Evolutionary conservation across 805 yeast genomes (phyloP), one percentile per base, ranked within the genome.

Genomic region (Cyberlindnera meyerae): DNA sequence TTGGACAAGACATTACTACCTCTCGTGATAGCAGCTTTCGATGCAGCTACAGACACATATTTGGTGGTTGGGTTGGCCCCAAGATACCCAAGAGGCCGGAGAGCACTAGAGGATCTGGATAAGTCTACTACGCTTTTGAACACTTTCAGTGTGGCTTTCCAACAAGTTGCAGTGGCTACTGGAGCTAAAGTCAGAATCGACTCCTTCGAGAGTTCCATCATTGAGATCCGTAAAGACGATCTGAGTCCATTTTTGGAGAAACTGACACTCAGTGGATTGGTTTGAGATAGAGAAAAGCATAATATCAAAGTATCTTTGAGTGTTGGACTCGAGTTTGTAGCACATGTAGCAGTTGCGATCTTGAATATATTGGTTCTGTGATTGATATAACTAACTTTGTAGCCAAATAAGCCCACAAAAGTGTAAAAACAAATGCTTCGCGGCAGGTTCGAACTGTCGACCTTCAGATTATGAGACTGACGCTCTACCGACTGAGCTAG

Each of bases 181-280:
- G 90, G 88, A 28, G 96, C 97, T 3, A 79, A 83, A 49, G 88
- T 88, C 14, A 73, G 90, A 51, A 83, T 93, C 44, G 97, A 93
- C 58, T 87, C 95, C 53, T 93, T 93, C 61, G 97, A 93, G 57
- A 84, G 95, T 45, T 79, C 97, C 4, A 85, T 93, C 16, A 87
- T 93, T 29, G 97, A 93, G 62, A 79, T 93, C 29, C 65, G 86
- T 42, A 82, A 79, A 53, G 96, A 89, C 33, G 98, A 93, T 57
- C 65, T 93, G 44, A 69, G 87, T 5, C 85, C 95, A 33, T 93
- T 93, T 54, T 62, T 93, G 43, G 97, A 93, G 56, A 76, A 77
- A 40, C 64, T 90, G 43, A 85, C 95, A 9, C 57, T 82, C 33
- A 81, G 88, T 63, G 89, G 89, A 2, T 56, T 75, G 32, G 61